Base-by-base conservation (phyloP, 2,329 filamentous ascomycete genomes). In the Hypomyces rosellus region DNA sequence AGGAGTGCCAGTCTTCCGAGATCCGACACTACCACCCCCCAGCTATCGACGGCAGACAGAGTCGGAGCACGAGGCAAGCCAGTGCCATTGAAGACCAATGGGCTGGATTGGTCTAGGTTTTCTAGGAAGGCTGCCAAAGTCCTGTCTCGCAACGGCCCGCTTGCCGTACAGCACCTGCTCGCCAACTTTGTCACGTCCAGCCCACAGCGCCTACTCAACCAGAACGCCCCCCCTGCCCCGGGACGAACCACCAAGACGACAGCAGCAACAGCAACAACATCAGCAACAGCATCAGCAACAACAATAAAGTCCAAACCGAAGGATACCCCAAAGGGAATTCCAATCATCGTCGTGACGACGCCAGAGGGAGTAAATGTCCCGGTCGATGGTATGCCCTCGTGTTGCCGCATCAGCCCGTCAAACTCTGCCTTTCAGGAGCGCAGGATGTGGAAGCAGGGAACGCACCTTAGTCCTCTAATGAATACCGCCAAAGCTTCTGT, bases 281-380 rank as follows among this genome's bases (percentile, higher is more conserved):
- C n/a, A n/a, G n/a, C n/a, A n/a, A n/a, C n/a, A n/a, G n/a, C n/a
- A n/a, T n/a, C n/a, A n/a, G n/a, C n/a, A n/a, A n/a, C n/a, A n/a
- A n/a, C n/a, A n/a, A n/a, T n/a, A 6, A 30, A 2, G 36, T 12
- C 3, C 13, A 3, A 16, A 38, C n/a, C 36, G n/a, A 38, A 38
- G 25, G 25, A 2, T 8, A 11, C 25, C 9, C 36, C 40, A 42
- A 7, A 33, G 9, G 5, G 13, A 5, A 15, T 33, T 16, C 49
- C 49, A 2, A 36, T 13, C 8, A 54, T 58, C 49, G 45, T 55
- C 4, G 18, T 58, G 14, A 55, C 54, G 4, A 44, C 46, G 11
- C 50, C 54, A 12, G 16, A 33, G 7, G 51, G 53, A 38, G 16
- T 43, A 2, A 16, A 40, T 5, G 34, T 45, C 15, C 16, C 34